These are phyloP conservation scores for Vanilla planifolia DNA, from an alignment of 106 monocot species.

Conservation along the genomic window DNA sequence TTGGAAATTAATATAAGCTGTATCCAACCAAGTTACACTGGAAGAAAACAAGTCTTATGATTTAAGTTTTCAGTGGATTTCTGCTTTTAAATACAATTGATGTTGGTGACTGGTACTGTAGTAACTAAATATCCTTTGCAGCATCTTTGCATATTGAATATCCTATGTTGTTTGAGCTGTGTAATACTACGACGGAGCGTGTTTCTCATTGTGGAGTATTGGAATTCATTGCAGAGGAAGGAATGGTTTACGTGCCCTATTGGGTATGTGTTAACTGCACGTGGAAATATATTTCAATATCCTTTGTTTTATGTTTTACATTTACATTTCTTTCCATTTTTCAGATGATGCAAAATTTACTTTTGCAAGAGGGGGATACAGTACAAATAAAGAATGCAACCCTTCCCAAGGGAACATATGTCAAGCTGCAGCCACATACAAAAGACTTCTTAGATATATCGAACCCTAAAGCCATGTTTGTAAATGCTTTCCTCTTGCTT, in stretches of 20 bases:
- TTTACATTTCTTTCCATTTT: slow-evolving; percentile 1
- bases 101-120: neutral
- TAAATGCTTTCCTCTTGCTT: neutral
- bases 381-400: slow-evolving; percentile 68
- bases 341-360: slow-evolving; percentile 92
- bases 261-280: slow-evolving; percentile 39
- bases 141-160: slow-evolving; percentile 82
- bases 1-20: no score
- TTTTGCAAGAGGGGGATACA: slow-evolving; percentile 77
- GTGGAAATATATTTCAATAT: neutral
- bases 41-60: no score
- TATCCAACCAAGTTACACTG: no score
- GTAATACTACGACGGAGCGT: slow-evolving; percentile 42
- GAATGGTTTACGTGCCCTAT: slow-evolving; percentile 90
- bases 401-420: slow-evolving; percentile 80
- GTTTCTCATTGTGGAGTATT: slow-evolving; percentile 90
- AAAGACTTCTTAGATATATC: slow-evolving; percentile 83
- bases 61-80: no score
- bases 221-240: slow-evolving; percentile 90
- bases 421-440: slow-evolving; percentile 86
- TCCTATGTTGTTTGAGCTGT: slow-evolving; percentile 81
- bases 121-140: slow-evolving; percentile 16
- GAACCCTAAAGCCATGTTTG: slow-evolving; percentile 82
- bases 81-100: no score
- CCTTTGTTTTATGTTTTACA: neutral